Evolutionary conservation across 495 filamentous ascomycete species (phyloP).

Genomic region (Penicillium antarcticum): DNA sequence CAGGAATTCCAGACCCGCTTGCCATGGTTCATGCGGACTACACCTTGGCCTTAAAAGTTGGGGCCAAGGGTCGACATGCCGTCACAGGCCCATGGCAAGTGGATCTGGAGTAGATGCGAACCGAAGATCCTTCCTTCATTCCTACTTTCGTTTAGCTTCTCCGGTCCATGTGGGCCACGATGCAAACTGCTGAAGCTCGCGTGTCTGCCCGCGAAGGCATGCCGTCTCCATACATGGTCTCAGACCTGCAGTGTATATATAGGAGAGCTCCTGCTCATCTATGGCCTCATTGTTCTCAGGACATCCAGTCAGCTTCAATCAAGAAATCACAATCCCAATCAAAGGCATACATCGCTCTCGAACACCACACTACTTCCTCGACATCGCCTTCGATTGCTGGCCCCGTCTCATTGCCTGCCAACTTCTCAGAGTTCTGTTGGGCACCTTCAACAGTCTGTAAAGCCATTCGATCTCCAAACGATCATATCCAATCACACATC

Average conservation of each 20-base stretch:
- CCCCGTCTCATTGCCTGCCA: neutral
- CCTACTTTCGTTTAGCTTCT: constrained; percentile 12
- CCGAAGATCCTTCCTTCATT: constrained; percentile 25
- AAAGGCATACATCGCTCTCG: neutral
- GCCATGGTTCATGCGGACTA: constrained; percentile 17
- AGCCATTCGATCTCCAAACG: neutral
- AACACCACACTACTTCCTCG: neutral
- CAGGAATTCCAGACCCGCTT: constrained; percentile 14
- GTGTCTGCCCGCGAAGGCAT: constrained; percentile 18
- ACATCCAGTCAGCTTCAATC: constrained; percentile 2
- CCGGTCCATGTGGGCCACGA: constrained; percentile 25
- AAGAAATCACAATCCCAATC: neutral
- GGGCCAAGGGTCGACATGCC: constrained; percentile 16
- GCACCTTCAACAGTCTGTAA: neutral
- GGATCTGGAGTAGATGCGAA: constrained; percentile 15
- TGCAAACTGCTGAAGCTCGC: constrained; percentile 23
- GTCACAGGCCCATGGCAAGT: constrained; percentile 17
- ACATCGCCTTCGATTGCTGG: neutral
- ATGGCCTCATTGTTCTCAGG: constrained; percentile 3
- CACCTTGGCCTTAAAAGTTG: constrained; percentile 3
- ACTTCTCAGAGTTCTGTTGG: neutral
- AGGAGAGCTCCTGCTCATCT: constrained; percentile 13
- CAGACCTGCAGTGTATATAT: constrained; percentile 17
- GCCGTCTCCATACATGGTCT: constrained; percentile 13
- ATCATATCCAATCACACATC: neutral